Evolutionary conservation across 108 stramenopile genomes (phyloP).

Genomic region (Schizochytrium sp.): DNA sequence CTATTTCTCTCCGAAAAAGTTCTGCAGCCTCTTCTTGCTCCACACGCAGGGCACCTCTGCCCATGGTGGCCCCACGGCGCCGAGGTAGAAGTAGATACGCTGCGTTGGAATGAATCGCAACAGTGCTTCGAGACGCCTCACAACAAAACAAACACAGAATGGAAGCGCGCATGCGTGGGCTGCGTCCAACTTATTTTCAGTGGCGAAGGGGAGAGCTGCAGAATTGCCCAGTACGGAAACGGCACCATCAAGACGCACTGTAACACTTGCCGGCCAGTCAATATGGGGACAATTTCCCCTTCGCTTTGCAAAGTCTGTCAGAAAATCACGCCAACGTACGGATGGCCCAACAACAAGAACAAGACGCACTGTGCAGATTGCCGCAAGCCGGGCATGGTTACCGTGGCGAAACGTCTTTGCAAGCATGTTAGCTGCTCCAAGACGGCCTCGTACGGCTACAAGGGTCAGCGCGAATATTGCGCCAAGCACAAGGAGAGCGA

Average conservation of each 20-base stretch:
- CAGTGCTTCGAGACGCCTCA: neutral
- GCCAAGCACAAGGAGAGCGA: neutral
- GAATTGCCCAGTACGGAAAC: neutral
- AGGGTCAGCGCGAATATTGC: neutral
- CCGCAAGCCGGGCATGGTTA: neutral
- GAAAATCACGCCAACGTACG: neutral
- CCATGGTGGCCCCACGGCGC: neutral
- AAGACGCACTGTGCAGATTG: neutral
- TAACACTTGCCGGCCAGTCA: neutral
- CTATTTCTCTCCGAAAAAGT: neutral
- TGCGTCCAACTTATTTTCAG: neutral
- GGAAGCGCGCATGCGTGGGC: slow-evolving; percentile 4
- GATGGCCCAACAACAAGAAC: slow-evolving; percentile 10
- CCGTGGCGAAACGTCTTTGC: neutral
- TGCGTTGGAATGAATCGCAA: neutral
- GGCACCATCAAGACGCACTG: neutral
- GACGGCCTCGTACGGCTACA: neutral
- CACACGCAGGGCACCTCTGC: neutral
- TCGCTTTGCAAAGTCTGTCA: neutral
- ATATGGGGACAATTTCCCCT: neutral
- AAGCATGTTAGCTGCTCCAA: neutral
- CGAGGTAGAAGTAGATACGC: neutral
- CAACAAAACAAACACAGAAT: neutral
- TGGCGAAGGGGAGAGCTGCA: neutral
- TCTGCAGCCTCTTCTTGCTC: neutral